phyloP scores from a whole-genome alignment of 2,329 filamentous ascomycete species.

The Microcyclospora tardicrescens region DNA sequence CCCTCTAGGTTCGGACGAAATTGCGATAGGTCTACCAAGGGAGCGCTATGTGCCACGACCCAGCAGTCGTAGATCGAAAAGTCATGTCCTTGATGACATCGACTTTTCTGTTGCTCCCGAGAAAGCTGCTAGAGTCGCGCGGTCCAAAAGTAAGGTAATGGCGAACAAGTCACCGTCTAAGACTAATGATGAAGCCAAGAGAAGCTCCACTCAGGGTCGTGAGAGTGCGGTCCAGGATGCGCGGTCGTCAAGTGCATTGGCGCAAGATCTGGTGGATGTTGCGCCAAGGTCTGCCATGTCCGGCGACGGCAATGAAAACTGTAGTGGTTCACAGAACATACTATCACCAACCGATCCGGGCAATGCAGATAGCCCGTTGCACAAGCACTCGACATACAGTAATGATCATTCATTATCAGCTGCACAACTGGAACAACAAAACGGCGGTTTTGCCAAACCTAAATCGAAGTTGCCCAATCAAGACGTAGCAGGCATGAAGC shows the following conservation, averaged over 20 bases:
- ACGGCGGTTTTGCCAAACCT: background rate
- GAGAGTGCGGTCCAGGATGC: no score
- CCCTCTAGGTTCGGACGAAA: constrained; percentile 18
- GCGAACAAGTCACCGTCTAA: no score
- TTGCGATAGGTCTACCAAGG: constrained; percentile 24
- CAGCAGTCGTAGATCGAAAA: constrained; percentile 21
- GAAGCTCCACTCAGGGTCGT: background rate
- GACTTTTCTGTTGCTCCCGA: constrained; percentile 26
- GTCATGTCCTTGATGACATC: constrained; percentile 13
- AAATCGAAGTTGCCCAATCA: background rate
- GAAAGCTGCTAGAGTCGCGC: constrained; percentile 29
- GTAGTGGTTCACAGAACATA: background rate
- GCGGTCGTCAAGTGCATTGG: background rate
- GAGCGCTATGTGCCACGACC: constrained; percentile 29
- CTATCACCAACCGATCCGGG: background rate
- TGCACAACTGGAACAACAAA: background rate
- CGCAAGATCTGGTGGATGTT: background rate
- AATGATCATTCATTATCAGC: background rate
- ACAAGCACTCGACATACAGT: background rate
- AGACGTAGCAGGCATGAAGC: no score
- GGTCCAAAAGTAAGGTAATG: constrained; percentile 20
- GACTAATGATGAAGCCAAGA: background rate
- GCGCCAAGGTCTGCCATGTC: no score
- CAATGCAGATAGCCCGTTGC: background rate
- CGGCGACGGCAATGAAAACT: no score